Evolutionary conservation across 2,329 filamentous ascomycete genomes (phyloP).

Genomic region (Aspergillus phoenicis): DNA sequence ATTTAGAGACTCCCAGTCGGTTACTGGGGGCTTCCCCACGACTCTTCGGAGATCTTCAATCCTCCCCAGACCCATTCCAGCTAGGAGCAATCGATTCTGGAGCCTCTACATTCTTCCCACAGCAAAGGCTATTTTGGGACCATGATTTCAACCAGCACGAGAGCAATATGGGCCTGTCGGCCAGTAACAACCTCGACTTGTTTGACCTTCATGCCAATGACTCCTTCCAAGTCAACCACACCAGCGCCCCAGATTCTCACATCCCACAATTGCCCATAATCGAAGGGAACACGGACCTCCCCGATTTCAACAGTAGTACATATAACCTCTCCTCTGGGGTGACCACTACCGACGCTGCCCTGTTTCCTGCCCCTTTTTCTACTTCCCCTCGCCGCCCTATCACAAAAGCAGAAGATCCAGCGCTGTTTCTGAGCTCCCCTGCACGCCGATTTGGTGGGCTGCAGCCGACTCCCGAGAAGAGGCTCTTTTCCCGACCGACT

Average conservation of each 20-base stretch:
- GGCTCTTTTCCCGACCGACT: conserved; percentile 29
- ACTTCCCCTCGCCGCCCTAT: conserved; percentile 47
- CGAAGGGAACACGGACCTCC: conserved; percentile 37
- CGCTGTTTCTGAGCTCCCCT: conserved; percentile 52
- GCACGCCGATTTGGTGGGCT: conserved; percentile 50
- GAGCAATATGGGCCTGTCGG: conserved; percentile 20
- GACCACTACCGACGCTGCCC: conserved; percentile 37
- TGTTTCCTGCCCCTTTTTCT: conserved; percentile 49
- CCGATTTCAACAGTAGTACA: conserved; percentile 31
- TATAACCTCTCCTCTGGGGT: conserved; percentile 33
- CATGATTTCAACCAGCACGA: conserved; percentile 37
- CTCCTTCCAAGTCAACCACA: conserved; percentile 23
- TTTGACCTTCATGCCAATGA: conserved; percentile 24
- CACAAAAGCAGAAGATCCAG: conserved; percentile 47
- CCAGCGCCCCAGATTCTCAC: conserved; percentile 23
- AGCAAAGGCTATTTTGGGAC: conserved; percentile 56
- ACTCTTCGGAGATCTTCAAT: conserved; percentile 57
- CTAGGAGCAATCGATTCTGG: conserved; percentile 55
- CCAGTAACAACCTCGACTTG: conserved; percentile 22
- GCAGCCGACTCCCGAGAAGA: conserved; percentile 34
- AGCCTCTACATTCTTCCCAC: conserved; percentile 60
- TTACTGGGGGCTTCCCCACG: conserved; percentile 48
- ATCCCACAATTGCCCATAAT: conserved; percentile 42
- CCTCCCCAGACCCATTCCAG: conserved; percentile 61
- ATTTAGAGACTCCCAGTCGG: conserved; percentile 50